Evolutionary conservation across 1,284 basidiomycete genomes (phyloP).

Genomic region (Cryptococcus deneoformans): DNA sequence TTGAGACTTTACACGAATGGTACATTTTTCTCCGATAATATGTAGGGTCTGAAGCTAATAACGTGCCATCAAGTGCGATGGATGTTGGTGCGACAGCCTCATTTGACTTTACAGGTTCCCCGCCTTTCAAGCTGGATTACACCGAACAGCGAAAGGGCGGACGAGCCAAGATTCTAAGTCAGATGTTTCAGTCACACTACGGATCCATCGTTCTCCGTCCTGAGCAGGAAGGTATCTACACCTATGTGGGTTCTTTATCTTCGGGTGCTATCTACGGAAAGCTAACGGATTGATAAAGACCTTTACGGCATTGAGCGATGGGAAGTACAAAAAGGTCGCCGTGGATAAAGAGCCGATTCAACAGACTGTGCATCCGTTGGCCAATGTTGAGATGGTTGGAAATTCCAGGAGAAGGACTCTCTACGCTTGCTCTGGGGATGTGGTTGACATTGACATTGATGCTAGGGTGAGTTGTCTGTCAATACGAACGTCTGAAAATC

Average conservation of each 20-base stretch:
- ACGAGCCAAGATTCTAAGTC: conserved; percentile 55
- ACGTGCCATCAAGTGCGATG: conserved; percentile 65
- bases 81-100: conserved; percentile 88
- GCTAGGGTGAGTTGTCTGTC: conserved; percentile 57
- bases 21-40: conserved; percentile 29
- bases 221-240: conserved; percentile 76
- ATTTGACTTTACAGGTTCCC: conserved; percentile 81
- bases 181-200: conserved; percentile 65
- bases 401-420: conserved; percentile 50
- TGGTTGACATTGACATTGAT: conserved; percentile 71
- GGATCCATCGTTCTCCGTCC: conserved; percentile 85
- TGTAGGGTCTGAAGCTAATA: conserved; percentile 4
- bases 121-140: conserved; percentile 80
- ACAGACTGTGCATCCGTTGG: conserved; percentile 83
- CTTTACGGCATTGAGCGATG: conserved; percentile 76
- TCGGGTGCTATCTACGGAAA: not conserved
- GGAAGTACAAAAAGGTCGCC: conserved; percentile 73
- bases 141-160: conserved; percentile 69
- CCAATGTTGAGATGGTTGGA: conserved; percentile 69
- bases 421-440: conserved; percentile 63
- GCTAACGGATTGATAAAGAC: conserved; percentile 38
- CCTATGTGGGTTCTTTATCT: conserved; percentile 55
- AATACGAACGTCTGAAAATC: not conserved
- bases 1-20: conserved; percentile 91
- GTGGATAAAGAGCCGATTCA: conserved; percentile 70